Evolutionary conservation across 1,139 yeast species (phyloP).

Genomic region (Meyerozyma sp.): DNA sequence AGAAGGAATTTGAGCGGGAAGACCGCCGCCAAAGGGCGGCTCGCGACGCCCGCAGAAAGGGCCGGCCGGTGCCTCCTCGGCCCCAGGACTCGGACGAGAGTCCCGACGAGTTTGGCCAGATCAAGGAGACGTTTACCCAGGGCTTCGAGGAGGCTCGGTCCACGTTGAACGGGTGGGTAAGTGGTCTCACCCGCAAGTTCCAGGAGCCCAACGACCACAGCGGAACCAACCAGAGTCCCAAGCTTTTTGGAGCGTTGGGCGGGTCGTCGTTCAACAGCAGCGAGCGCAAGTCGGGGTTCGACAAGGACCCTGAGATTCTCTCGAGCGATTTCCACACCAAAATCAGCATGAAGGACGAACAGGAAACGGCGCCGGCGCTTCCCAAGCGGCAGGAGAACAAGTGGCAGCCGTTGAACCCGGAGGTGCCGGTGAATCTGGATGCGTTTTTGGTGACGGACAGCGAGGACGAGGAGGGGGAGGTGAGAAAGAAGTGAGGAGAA

Average conservation of each 20-base stretch:
- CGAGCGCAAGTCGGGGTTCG: constrained; percentile 31
- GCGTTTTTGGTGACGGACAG: constrained; percentile 76
- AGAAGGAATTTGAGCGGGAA: constrained; percentile 58
- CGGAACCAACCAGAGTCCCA: constrained; percentile 19
- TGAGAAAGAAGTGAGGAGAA: constrained; percentile 4
- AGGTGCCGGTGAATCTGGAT: constrained; percentile 57
- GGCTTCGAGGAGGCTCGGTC: constrained; percentile 82
- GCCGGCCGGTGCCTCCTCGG: constrained; percentile 15
- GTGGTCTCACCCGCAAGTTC: constrained; percentile 61
- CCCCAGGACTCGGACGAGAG: constrained; percentile 46
- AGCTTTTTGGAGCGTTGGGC: constrained; percentile 45
- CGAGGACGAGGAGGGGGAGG: constrained; percentile 56
- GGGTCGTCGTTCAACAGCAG: constrained; percentile 33
- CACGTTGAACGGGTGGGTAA: constrained; percentile 79
- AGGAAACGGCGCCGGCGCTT: constrained; percentile 39
- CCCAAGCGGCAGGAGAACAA: constrained; percentile 29
- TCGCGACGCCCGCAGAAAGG: constrained; percentile 9
- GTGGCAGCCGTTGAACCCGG: constrained; percentile 61
- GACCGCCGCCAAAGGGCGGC: constrained; percentile 22
- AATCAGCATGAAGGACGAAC: constrained; percentile 41
- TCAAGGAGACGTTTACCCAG: constrained; percentile 65
- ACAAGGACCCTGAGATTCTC: constrained; percentile 51
- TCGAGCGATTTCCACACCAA: constrained; percentile 52
- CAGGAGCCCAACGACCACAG: constrained; percentile 11
- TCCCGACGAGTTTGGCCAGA: constrained; percentile 62